Evolutionary conservation across 768 basidiomycete species (phyloP).

Genomic region (Leccinum longicurvipes): DNA sequence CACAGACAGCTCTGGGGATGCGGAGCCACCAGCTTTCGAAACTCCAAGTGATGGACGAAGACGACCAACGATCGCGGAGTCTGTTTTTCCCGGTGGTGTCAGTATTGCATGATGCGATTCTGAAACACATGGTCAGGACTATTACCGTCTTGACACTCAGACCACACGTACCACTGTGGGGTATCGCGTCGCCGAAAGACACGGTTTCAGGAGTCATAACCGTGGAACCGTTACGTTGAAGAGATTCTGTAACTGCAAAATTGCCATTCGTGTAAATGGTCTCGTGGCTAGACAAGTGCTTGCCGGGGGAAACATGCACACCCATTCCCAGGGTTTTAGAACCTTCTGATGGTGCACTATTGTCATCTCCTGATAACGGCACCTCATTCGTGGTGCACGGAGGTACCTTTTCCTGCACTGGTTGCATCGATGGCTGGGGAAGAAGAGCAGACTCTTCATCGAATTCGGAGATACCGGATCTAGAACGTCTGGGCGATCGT

Average conservation of each 20-base stretch:
- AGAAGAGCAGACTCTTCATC: conserved; percentile 20
- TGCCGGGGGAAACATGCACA: conserved; percentile 10
- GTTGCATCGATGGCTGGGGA: conserved; percentile 17
- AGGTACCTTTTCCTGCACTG: conserved; percentile 37
- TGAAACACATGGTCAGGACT: conserved; percentile 14
- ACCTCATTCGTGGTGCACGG: conserved; percentile 12
- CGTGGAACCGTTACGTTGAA: conserved; percentile 12
- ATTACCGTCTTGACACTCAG: background rate
- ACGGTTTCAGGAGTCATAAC: conserved; percentile 7
- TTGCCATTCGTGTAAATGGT: conserved; percentile 20
- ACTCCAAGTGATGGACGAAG: conserved; percentile 6
- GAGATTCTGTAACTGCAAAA: conserved; percentile 10
- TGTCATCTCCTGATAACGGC: conserved; percentile 8
- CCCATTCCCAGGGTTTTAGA: conserved; percentile 18
- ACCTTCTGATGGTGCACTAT: conserved; percentile 16
- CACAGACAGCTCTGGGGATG: conserved; percentile 2
- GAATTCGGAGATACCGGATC: conserved; percentile 28
- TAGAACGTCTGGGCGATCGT: conserved; percentile 43
- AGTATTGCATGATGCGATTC: conserved; percentile 9
- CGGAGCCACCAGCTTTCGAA: conserved; percentile 3
- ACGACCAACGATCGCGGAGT: conserved; percentile 1
- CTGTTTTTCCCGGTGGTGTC: conserved; percentile 14
- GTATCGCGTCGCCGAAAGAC: conserved; percentile 6
- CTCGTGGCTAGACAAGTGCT: conserved; percentile 23
- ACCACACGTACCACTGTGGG: conserved; percentile 16